These are phyloP conservation scores for Camelina hispida DNA, from an alignment of 345 rosid genomes.

Conservation along the genomic window DNA sequence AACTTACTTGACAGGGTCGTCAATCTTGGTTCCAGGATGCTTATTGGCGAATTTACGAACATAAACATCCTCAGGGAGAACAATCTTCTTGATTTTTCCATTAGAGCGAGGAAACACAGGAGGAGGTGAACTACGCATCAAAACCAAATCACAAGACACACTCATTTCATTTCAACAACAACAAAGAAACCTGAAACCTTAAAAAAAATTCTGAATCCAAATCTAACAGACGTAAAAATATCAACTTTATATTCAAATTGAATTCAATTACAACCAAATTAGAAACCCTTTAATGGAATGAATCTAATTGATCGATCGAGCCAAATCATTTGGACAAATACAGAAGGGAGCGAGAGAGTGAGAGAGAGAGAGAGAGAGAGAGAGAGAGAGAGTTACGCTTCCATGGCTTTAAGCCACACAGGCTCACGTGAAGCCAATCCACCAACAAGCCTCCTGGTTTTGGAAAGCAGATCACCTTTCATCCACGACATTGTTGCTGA, in stretches of 20 bases:
- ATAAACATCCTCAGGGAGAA: conserved; percentile 83
- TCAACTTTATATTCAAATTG: not conserved
- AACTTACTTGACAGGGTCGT: conserved; percentile 73
- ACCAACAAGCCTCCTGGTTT: conserved; percentile 79
- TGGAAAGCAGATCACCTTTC: conserved; percentile 84
- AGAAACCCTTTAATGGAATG: not conserved
- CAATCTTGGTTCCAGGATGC: conserved; percentile 59
- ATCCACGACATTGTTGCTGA: conserved; percentile 67
- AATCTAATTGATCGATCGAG: not conserved
- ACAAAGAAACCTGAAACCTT: conserved; percentile 13
- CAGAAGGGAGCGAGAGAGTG: conserved; percentile 20
- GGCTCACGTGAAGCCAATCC: conserved; percentile 83
- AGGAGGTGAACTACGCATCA: conserved; percentile 57
- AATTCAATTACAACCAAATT: conserved; percentile 10
- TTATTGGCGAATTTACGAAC: conserved; percentile 64
- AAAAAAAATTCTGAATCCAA: not conserved
- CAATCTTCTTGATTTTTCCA: conserved; percentile 71
- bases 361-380: conserved; percentile 41
- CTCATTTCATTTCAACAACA: conserved; percentile 22
- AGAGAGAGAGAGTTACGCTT: conserved; percentile 59
- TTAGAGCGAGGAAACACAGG: conserved; percentile 70
- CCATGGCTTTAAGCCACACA: conserved; percentile 92
- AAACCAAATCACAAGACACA: conserved; percentile 6
- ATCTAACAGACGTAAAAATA: conserved; percentile 4
- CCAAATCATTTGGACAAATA: not conserved